phyloP scores from a whole-genome alignment of 495 filamentous ascomycete genomes.

The Articulospora tetracladia region DNA sequence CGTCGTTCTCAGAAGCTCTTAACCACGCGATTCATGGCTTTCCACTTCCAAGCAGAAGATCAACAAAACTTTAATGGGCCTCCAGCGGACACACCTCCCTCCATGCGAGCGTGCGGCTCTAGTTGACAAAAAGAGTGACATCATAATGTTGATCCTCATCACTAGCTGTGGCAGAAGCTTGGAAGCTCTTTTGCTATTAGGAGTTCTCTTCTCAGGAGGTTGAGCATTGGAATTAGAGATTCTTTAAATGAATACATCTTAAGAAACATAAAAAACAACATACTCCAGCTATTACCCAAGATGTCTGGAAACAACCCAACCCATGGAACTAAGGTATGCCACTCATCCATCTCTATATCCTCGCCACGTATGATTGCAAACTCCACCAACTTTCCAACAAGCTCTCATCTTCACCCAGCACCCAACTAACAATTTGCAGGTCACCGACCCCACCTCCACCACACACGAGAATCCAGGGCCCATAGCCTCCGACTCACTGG shows the following conservation, averaged over 20 bases:
- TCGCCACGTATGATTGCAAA: too few species aligned
- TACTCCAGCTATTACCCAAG: not conserved
- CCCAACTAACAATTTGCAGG: conserved; percentile 10
- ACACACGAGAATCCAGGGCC: conserved; percentile 53
- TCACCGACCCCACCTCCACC: conserved; percentile 43
- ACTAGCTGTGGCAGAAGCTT: not conserved
- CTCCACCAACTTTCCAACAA: too few species aligned
- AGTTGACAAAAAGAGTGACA: not conserved
- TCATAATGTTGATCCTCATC: not conserved
- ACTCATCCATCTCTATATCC: not conserved
- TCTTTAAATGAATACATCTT: not conserved
- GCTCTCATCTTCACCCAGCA: not conserved
- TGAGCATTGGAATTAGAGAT: not conserved
- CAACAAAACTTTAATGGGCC: not conserved
- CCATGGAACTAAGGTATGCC: conserved; percentile 18
- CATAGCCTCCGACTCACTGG: conserved; percentile 60
- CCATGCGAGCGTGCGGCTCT: not conserved
- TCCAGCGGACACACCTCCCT: not conserved
- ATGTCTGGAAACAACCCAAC: conserved; percentile 19
- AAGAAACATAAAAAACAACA: not conserved
- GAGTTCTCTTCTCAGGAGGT: not conserved
- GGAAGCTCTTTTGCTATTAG: not conserved
- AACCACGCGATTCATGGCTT: not conserved
- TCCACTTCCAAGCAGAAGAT: not conserved
- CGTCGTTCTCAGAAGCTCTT: not conserved